Base-by-base conservation (phyloP, 306 rosid genomes). In the Pterocarpus santalinus region DNA sequence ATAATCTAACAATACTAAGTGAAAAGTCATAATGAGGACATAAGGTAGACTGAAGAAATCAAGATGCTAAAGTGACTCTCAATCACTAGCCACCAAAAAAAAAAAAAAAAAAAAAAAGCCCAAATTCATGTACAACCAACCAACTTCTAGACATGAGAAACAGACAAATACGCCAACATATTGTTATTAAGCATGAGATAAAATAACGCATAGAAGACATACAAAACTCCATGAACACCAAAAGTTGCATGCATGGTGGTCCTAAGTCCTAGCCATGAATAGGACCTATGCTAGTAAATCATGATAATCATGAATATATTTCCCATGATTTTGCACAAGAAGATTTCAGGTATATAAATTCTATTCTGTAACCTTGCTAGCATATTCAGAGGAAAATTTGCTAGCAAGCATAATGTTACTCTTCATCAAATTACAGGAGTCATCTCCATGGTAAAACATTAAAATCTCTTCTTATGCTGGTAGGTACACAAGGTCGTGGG, bases 81-180 rank as follows among this genome's bases (percentile, higher is more conserved):
- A 55, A 11, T 36, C 11, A 75, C 10, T 34, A 6, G 34, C 60
- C 46, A 69, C 41, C 41, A 5, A 38, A 5, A 8, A 3, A 10
- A 64, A 56, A 36, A 35, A 41, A 14, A 5, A 49, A 33, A 75
- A 16, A 53, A 5, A 49, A 33, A 75, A 16, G 44, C 28, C 28
- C 28, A 22, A 0, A 22, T 22, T 17, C 55, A 39, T 68, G 60
- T 52, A 41, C 81, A 66, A 47, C 12, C 55, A 68, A 44, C 53
- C 67, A 83, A 78, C 62, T 82, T 61, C 51, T 38, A 41, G 44
- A 38, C 17, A 16, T 39, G 49, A 69, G 68, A 61, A 67, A 80
- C 10, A 52, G 73, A 74, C 15, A 53, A 51, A 14, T 57, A 51
- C 36, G 62, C 53, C 14, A 67, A 53, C 51, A 52, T 56, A 6